A percentile compares a stretch with the other conserved stretches of the same genome.
These are phyloP conservation scores for Rhododendron mucronatum DNA, from an alignment of 148 eudicot genomes.

Conservation along the genomic window DNA sequence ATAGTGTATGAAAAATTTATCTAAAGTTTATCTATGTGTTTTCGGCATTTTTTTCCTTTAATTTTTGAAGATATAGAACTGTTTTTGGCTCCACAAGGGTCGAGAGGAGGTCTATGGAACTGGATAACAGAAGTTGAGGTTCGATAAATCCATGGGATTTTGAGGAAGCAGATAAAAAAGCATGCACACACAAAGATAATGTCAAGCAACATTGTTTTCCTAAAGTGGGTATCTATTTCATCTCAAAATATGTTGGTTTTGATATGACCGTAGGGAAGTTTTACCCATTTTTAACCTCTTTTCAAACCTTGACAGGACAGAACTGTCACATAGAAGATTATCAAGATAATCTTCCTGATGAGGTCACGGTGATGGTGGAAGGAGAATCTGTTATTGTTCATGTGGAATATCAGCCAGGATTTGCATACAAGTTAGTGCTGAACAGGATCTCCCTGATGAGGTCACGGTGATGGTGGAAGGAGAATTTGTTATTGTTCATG, in stretches of 20 bases:
- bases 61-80: conserved; percentile 23
- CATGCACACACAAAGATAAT: conserved; percentile 11
- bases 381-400: too few species aligned
- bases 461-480: too few species aligned
- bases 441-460: too few species aligned
- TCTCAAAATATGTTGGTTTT: not conserved
- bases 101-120: conserved; percentile 25
- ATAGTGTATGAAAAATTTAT: not conserved
- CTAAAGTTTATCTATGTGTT: not conserved
- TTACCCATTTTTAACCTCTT: not conserved
- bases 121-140: conserved; percentile 15
- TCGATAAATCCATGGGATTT: conserved; percentile 15
- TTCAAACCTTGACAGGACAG: conserved; percentile 22
- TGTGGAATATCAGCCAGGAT: too few species aligned
- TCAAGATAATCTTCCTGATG: too few species aligned
- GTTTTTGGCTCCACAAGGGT: conserved; percentile 29
- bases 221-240: conserved; percentile 22
- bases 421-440: too few species aligned
- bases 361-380: too few species aligned
- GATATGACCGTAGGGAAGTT: not conserved
- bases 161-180: conserved; percentile 20
- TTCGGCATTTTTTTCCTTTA: not conserved
- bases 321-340: conserved; percentile 19
- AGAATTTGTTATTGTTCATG: too few species aligned
- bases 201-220: conserved; percentile 3